Percentiles rank a stretch among this genome's conserved stretches.
These are phyloP conservation scores for Ustilago crameri DNA, from an alignment of 1,284 basidiomycete genomes.

Conservation along the genomic window DNA sequence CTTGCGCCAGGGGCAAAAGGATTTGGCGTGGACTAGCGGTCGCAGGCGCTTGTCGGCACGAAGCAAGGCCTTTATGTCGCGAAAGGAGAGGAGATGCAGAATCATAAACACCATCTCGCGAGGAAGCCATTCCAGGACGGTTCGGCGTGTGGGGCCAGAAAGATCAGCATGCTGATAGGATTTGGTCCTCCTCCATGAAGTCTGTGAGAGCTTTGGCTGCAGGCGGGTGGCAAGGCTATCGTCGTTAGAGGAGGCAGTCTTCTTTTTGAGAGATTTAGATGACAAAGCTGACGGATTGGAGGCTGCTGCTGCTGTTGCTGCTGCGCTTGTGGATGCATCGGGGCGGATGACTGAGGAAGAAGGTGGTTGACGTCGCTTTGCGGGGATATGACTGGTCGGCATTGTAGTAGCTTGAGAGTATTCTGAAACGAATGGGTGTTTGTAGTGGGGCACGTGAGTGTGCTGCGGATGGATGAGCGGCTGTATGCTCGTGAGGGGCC, in stretches of 20 bases:
- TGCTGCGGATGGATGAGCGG: constrained; percentile 19
- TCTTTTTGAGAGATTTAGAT: constrained; percentile 26
- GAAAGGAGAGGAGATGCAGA: constrained; percentile 48
- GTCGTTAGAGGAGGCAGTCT: constrained; percentile 29
- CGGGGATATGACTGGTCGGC: constrained; percentile 9
- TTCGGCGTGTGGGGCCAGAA: constrained; percentile 39
- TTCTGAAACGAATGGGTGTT: not conserved
- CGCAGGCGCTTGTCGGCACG: constrained; percentile 52
- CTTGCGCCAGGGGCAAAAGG: constrained; percentile 57
- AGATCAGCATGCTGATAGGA: constrained; percentile 46
- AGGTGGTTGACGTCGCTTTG: constrained; percentile 31
- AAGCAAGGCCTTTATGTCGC: constrained; percentile 42
- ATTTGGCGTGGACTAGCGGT: constrained; percentile 44
- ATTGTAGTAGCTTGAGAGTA: constrained; percentile 1
- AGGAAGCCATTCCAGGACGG: constrained; percentile 59
- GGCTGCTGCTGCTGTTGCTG: not conserved
- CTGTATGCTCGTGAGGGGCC: constrained; percentile 21
- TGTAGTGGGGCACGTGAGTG: not conserved
- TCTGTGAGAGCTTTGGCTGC: constrained; percentile 40
- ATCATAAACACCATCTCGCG: constrained; percentile 53
- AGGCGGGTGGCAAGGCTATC: constrained; percentile 33
- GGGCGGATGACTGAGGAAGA: constrained; percentile 17
- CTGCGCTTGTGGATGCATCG: constrained; percentile 15
- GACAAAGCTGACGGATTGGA: constrained; percentile 1
- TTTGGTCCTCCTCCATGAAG: constrained; percentile 39